Base-by-base conservation (phyloP, 805 yeast species). In the Debaryomyces prosopidis region DNA sequence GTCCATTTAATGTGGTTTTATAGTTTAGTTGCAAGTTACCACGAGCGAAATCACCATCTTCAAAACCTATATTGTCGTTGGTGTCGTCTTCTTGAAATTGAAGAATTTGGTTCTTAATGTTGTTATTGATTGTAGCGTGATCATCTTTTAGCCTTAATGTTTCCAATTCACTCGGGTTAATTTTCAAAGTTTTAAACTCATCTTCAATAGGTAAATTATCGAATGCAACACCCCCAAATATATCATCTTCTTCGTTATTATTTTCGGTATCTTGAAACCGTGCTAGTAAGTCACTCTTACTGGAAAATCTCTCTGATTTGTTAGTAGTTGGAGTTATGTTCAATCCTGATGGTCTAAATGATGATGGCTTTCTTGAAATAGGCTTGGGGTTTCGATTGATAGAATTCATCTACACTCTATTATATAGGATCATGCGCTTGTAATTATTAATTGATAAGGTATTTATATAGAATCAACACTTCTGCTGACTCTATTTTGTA, bases 181-280 rank as follows among this genome's bases (percentile, higher is more conserved):
- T 43, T 34, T 56, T 54, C 15, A 64, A 43, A 12, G 65, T 63
- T 35, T 58, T 55, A 51, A 63, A 63, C 16, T 62, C 65, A 26
- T 58, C 62, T 16, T 59, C 65, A 12, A 62, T 45, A 20, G 28
- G 7, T 27, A 26, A 31, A 33, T 45, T 49, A 9, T 42, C 53
- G 33, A 51, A 45, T 14, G 47, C 51, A 5, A 36, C 47, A 31
- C 53, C 61, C 41, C 53, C 54, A 50, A 65, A 60, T 11, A 62
- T 58, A 40, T 61, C 63, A 36, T 62, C 68, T 23, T 50, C 52
- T 23, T 47, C 44, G 12, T 6, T 18, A 17, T 9, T 15, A 7
- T 38, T 34, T 10, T 38, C 46, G 46, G 35, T 33, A 18, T 54
- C 58, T 33, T 57, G 62, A 46, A 47, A 64, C 40, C 47, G 53